These are phyloP conservation scores for Firmiana major DNA, from an alignment of 345 rosid genomes.

Conservation along the genomic window DNA sequence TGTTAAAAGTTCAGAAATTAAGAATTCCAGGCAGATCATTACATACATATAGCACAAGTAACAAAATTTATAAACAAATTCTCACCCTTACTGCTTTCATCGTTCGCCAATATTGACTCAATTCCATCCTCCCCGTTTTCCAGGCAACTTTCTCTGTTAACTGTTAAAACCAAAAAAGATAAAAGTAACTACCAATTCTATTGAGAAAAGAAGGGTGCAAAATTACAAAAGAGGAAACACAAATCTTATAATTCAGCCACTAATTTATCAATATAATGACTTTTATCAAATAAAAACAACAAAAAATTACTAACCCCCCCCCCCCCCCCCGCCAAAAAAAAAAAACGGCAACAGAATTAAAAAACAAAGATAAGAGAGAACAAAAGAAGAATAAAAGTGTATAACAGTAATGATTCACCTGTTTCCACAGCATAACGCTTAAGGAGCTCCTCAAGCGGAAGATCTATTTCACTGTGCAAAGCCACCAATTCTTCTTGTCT, in stretches of 20 bases:
- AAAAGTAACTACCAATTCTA: background rate
- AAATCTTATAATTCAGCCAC: background rate
- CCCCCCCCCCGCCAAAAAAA: background rate
- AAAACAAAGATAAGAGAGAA: background rate
- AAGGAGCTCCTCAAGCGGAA: slow-evolving; percentile 87
- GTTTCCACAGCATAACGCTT: slow-evolving; percentile 48
- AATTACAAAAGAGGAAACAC: background rate
- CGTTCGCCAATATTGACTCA: slow-evolving; percentile 26
- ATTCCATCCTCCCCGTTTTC: slow-evolving; percentile 39
- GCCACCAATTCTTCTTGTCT: slow-evolving; percentile 91
- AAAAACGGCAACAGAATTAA: too few species aligned
- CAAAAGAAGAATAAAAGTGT: background rate
- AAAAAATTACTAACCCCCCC: background rate
- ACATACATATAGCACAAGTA: slow-evolving; percentile 9
- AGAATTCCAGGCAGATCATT: slow-evolving; percentile 11
- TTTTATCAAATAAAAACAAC: background rate
- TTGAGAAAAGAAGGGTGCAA: background rate
- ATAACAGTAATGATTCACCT: slow-evolving; percentile 36
- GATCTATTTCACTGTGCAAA: slow-evolving; percentile 69
- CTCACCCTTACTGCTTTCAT: slow-evolving; percentile 43
- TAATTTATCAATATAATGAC: background rate
- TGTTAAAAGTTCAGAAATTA: slow-evolving; percentile 27
- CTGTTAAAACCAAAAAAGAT: slow-evolving; percentile 30
- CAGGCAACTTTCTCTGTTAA: slow-evolving; percentile 35
- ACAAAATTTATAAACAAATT: slow-evolving; percentile 15